Percentiles rank a stretch among this genome's conserved stretches.
Evolutionary conservation across 495 filamentous ascomycete species (phyloP).

Genomic region (Penicillium daleae): DNA sequence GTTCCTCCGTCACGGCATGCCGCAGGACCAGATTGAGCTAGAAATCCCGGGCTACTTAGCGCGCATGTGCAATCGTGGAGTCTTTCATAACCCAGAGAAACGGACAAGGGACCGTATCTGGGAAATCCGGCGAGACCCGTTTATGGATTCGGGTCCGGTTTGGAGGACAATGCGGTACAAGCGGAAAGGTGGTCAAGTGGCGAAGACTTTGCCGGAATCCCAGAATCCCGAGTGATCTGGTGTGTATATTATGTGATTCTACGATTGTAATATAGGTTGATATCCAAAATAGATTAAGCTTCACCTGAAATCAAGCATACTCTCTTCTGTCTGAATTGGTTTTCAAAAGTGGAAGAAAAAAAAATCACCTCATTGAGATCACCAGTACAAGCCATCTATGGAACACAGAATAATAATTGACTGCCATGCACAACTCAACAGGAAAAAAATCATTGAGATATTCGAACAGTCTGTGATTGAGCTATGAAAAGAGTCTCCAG

Average conservation of each 20-base stretch:
- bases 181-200: neutral
- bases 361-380: neutral
- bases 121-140: constrained; percentile 15
- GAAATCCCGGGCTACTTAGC: constrained; percentile 40
- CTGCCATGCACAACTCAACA: neutral
- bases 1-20: constrained; percentile 38
- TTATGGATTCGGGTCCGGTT: constrained; percentile 12
- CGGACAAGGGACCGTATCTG: constrained; percentile 9
- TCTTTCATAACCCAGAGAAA: constrained; percentile 10
- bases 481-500: neutral
- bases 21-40: constrained; percentile 36
- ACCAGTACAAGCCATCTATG: neutral
- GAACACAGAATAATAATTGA: neutral
- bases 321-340: neutral
- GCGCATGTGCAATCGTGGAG: constrained; percentile 20
- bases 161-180: neutral
- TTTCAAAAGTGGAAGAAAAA: neutral
- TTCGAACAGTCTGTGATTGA: neutral
- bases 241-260: constrained; percentile 6
- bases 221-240: neutral
- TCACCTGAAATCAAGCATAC: neutral
- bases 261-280: constrained; percentile 10
- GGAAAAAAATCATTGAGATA: neutral
- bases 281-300: neutral
- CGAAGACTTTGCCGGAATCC: neutral